Conservation (phyloP, 495 filamentous ascomycete species). For the Daldinia decipiens region DNA sequence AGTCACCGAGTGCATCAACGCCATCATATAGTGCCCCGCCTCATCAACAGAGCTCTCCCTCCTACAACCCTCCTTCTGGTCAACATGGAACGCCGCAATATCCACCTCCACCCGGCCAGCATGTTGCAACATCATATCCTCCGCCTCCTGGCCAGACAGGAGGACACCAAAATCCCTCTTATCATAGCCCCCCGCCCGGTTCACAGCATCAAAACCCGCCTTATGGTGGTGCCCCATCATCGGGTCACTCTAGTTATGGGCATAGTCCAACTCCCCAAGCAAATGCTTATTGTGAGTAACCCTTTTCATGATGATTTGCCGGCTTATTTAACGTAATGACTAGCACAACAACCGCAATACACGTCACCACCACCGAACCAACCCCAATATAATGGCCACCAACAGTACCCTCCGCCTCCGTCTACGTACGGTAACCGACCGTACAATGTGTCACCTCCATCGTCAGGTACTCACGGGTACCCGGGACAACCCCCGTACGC, state of each 20-base stretch:
- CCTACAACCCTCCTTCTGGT: constrained; percentile 34
- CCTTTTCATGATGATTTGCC: neutral
- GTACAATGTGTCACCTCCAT: constrained; percentile 44
- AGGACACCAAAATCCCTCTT: constrained; percentile 43
- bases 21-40: constrained; percentile 46
- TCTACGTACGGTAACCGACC: constrained; percentile 42
- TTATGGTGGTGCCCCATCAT: constrained; percentile 36
- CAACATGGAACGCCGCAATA: constrained; percentile 41
- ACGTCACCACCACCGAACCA: constrained; percentile 39
- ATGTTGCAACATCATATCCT: constrained; percentile 43
- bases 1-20: constrained; percentile 49
- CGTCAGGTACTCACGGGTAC: constrained; percentile 48
- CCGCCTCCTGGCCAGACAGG: constrained; percentile 33
- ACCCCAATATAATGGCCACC: constrained; percentile 38
- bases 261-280: constrained; percentile 42
- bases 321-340: constrained; percentile 35
- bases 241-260: constrained; percentile 42
- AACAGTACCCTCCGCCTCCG: constrained; percentile 50
- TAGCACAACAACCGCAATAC: constrained; percentile 46
- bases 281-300: constrained; percentile 45
- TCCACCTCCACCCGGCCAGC: constrained; percentile 44
- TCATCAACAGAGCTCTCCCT: constrained; percentile 45
- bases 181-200: constrained; percentile 43
- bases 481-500: constrained; percentile 46
- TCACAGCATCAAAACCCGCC: constrained; percentile 42